Evolutionary conservation across 192 early-diverging fungal species (phyloP).

Genomic region (Backusella luteola): DNA sequence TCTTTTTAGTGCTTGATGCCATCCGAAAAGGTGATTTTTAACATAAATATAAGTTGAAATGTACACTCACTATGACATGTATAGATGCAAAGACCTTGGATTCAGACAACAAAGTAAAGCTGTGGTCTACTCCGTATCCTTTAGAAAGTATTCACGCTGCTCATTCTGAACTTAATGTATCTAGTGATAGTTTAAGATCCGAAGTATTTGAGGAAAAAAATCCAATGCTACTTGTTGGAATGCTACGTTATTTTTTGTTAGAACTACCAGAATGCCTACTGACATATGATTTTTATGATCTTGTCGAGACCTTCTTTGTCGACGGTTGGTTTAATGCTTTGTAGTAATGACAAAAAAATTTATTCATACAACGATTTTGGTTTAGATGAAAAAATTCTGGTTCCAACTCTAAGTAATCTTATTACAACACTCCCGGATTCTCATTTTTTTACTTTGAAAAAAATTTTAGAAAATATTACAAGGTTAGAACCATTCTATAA

Average conservation of each 20-base stretch:
- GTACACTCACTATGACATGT: not conserved
- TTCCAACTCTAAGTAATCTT: conserved; percentile 47
- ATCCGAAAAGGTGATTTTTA: conserved; percentile 49
- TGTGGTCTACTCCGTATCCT: conserved; percentile 64
- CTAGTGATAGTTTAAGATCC: conserved; percentile 49
- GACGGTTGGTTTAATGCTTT: conserved; percentile 35
- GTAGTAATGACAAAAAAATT: not conserved
- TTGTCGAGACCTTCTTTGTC: conserved; percentile 61
- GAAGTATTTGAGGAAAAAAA: conserved; percentile 58
- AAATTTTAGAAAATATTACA: conserved; percentile 33
- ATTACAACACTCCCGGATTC: conserved; percentile 43
- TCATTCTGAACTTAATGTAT: conserved; percentile 61
- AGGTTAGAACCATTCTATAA: conserved; percentile 6
- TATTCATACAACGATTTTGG: not conserved
- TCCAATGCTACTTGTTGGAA: conserved; percentile 53
- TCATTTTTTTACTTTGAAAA: conserved; percentile 47
- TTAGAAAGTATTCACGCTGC: conserved; percentile 59
- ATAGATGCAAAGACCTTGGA: not conserved
- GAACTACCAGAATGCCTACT: conserved; percentile 69
- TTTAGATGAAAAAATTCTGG: conserved; percentile 17
- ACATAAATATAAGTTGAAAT: not conserved
- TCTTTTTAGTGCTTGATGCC: conserved; percentile 55
- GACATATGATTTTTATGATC: conserved; percentile 69
- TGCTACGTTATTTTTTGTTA: conserved; percentile 63
- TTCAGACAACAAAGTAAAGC: not conserved